Base-by-base conservation (phyloP, 176 grass and related monocot genomes). In the Oryza meyeriana region DNA sequence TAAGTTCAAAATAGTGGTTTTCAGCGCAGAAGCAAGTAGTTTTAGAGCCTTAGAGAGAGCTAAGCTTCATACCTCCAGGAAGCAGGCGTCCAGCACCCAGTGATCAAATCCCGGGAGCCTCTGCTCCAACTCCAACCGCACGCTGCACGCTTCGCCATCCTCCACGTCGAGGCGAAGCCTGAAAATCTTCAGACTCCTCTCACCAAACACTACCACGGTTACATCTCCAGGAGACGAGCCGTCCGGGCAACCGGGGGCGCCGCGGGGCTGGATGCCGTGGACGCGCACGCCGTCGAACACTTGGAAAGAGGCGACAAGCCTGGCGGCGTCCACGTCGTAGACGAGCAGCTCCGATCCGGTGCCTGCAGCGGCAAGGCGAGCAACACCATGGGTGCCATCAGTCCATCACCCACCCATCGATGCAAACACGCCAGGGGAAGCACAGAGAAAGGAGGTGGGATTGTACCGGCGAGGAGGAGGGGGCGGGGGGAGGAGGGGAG, bases 61-160 rank as follows among this genome's bases (percentile, higher is more conserved):
- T 3, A 12, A 35, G 71, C 7, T 38, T 32, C 2, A 71, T 85
- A 93, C 94, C 80, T 91, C 77, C 7, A 93, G 72, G 85, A 95
- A 95, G 77, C 87, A 85, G 29, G 69, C 84, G 32, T 94, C 86
- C 24, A 98, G 86, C 52, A 98, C 86, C 95, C 95, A 98, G 70
- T 95, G 92, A 71, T 98, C 88, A 26, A 95, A 95, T 31, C 81
- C 85, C 4, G 88, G 92, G 34, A 94, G 78, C 33, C 68, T 79
- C 74, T 86, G 81, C 42, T 89, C 70, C 76, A 94, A 84, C 48
- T 92, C 82, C 26, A 94, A 66, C 34, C 61, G 45, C 65, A 84
- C 65, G 11, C 44, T 11, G 22, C 0, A 78, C 31, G 3, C 77
- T 25, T n/a, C 34, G 10, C 74, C 72, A 27, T 10, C 55, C 16